phyloP scores from a whole-genome alignment of 2,329 filamentous ascomycete species.

The Gaeumannomyces sp. region DNA sequence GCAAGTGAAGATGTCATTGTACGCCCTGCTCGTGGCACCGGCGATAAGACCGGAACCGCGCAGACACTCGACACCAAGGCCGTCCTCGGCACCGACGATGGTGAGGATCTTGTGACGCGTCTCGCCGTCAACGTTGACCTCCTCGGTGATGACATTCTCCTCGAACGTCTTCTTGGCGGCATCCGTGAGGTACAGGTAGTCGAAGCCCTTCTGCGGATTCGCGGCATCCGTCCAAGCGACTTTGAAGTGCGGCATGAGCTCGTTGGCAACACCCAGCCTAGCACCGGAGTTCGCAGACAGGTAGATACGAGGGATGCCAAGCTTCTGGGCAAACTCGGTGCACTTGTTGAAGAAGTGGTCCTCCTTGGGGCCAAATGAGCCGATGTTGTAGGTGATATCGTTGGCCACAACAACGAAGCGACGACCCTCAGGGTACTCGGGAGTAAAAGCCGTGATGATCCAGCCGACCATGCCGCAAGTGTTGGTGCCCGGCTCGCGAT shows the following conservation, averaged over 20 bases:
- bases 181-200: conserved; percentile 89
- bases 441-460: conserved; percentile 90
- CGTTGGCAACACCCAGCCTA: conserved; percentile 91
- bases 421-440: conserved; percentile 87
- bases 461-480: conserved; percentile 97
- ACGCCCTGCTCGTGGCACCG: conserved; percentile 91
- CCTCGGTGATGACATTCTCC: conserved; percentile 82
- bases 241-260: conserved; percentile 94
- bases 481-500: conserved; percentile 92
- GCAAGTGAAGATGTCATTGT: conserved; percentile 98
- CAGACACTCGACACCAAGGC: conserved; percentile 94
- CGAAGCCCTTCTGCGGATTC: conserved; percentile 85
- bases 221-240: conserved; percentile 87
- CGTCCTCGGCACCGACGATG: conserved; percentile 87
- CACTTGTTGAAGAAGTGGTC: conserved; percentile 99
- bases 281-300: conserved; percentile 98
- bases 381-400: conserved; percentile 99
- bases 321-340: conserved; percentile 83
- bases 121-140: conserved; percentile 80
- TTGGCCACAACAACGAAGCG: conserved; percentile 97
- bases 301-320: conserved; percentile 95
- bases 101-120: conserved; percentile 90
- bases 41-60: conserved; percentile 97
- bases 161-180: conserved; percentile 83
- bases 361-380: conserved; percentile 92